These are phyloP conservation scores for Dipteronia sinensis DNA, from an alignment of 345 rosid species.

Conservation along the genomic window DNA sequence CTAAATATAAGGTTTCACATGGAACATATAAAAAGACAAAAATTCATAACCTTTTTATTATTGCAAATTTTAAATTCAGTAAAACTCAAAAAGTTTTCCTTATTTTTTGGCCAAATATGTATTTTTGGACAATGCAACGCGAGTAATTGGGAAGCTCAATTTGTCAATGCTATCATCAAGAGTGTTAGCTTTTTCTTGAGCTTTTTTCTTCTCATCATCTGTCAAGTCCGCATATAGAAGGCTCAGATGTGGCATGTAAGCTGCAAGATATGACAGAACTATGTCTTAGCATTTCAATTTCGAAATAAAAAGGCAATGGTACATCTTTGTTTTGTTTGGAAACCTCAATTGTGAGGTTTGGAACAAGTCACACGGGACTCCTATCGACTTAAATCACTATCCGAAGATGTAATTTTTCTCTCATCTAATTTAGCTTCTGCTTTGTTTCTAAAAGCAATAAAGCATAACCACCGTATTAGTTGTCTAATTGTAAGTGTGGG, in stretches of 20 bases:
- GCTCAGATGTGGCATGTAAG: too few species aligned
- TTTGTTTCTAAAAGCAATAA: not conserved
- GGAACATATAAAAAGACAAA: not conserved
- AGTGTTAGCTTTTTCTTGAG: too few species aligned
- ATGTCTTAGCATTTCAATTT: not conserved
- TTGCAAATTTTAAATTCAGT: too few species aligned
- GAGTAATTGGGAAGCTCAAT: too few species aligned
- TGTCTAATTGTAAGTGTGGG: not conserved
- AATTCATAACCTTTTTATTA: too few species aligned
- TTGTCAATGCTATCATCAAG: too few species aligned
- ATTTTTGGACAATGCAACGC: too few species aligned
- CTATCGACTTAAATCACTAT: not conserved
- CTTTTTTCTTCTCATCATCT: too few species aligned
- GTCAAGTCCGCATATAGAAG: too few species aligned
- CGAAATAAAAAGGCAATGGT: not conserved
- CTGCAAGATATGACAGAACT: too few species aligned
- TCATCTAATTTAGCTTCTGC: not conserved
- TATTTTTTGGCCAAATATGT: too few species aligned
- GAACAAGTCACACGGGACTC: not conserved
- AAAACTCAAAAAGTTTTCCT: too few species aligned
- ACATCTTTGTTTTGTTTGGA: not conserved
- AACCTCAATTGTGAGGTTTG: not conserved
- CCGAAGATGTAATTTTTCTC: not conserved
- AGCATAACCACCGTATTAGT: not conserved
- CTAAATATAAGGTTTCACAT: slow-evolving; percentile 8